These are phyloP conservation scores for Didymella lethalis DNA, from an alignment of 2,329 filamentous ascomycete species.

Conservation along the genomic window DNA sequence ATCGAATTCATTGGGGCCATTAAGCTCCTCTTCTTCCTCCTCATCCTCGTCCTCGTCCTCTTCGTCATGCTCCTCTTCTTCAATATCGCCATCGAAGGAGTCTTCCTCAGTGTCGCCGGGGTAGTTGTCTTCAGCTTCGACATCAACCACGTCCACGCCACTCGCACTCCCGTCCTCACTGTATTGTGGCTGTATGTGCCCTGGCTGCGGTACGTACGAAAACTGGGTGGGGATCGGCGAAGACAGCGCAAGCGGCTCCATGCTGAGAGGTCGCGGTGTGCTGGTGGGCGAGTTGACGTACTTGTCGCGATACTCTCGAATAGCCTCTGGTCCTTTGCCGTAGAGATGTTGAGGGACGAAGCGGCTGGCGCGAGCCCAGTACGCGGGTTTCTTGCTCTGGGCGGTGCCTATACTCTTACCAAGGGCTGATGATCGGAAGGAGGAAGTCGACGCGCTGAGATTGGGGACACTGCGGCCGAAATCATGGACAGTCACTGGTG, in stretches of 20 bases:
- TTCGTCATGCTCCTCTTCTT: conserved; percentile 21
- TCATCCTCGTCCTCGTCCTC: conserved; percentile 18
- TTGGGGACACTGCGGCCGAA: conserved; percentile 41
- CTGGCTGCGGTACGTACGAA: conserved; percentile 26
- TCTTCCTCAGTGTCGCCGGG: conserved; percentile 22
- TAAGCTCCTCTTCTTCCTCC: conserved; percentile 1
- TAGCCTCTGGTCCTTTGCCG: conserved; percentile 43
- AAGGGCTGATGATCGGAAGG: conserved; percentile 21
- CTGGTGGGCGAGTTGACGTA: conserved; percentile 27
- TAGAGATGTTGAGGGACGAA: conserved; percentile 49
- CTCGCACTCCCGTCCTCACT: conserved; percentile 23
- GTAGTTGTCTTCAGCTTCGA: conserved; percentile 20
- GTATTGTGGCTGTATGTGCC: conserved; percentile 18
- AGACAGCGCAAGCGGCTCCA: conserved; percentile 32
- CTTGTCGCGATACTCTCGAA: conserved; percentile 38
- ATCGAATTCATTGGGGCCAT: conserved; percentile 10
- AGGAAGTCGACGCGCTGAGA: conserved; percentile 26
- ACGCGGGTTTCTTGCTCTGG: conserved; percentile 36
- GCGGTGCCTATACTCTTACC: conserved; percentile 22
- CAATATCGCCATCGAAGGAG: conserved; percentile 21
- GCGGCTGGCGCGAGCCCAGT: conserved; percentile 42
- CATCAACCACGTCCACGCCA: conserved; percentile 21
- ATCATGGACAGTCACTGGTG: conserved; percentile 29
- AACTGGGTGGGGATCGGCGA: conserved; percentile 37
- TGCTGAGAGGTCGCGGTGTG: conserved; percentile 24